Conservation (phyloP, 2,329 filamentous ascomycete species). For the Cyphellophora attinorum region DNA sequence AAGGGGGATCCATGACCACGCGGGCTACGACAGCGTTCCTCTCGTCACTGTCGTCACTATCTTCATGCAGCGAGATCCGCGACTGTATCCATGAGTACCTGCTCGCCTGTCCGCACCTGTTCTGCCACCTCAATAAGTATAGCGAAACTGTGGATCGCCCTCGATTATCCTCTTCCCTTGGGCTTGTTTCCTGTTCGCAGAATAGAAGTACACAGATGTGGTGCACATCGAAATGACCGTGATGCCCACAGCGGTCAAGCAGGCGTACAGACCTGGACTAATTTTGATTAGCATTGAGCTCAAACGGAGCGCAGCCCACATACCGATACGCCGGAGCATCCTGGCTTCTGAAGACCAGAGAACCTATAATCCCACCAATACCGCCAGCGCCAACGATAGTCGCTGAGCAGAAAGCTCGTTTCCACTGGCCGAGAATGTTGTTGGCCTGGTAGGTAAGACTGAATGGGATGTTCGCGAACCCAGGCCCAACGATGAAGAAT, state of each 20-base stretch:
- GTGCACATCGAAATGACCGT: conserved; percentile 3
- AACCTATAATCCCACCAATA: conserved; percentile 67
- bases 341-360: conserved; percentile 55
- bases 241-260: conserved; percentile 1
- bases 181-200: no score
- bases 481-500: conserved; percentile 18
- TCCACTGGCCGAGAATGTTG: conserved; percentile 23
- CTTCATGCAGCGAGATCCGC: no score
- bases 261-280: conserved; percentile 2
- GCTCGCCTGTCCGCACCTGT: no score
- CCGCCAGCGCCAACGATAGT: conserved; percentile 33
- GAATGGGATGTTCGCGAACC: conserved; percentile 21
- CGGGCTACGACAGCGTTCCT: no score
- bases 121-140: no score
- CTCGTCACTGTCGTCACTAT: no score
- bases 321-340: conserved; percentile 23
- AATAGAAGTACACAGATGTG: conserved; percentile 49
- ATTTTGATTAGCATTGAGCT: conserved; percentile 65
- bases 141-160: no score
- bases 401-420: conserved; percentile 26
- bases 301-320: no score
- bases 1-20: no score
- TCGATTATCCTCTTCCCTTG: no score
- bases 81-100: no score
- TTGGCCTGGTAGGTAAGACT: conserved; percentile 24